Percentiles rank a stretch among this genome's conserved stretches.
phyloP scores from a whole-genome alignment of 108 stramenopile genomes.

The Parietichytrium sp. region DNA sequence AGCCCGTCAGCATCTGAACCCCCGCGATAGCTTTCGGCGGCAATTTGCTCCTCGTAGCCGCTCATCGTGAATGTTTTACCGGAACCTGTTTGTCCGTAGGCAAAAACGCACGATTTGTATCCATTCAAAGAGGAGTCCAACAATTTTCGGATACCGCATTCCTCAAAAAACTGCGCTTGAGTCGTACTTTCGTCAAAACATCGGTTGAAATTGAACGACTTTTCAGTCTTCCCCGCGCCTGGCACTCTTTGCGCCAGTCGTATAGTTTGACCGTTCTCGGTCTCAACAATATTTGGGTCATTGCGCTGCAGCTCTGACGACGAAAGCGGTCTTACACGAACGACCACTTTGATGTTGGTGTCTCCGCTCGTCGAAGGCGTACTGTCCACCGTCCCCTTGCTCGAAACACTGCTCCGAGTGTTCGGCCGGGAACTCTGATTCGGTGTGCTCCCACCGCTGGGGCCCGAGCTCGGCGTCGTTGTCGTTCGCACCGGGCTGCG shows the following conservation, averaged over 20 bases:
- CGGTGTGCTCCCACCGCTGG: too few species aligned
- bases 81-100: conserved; percentile 57
- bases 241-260: neutral
- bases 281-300: neutral
- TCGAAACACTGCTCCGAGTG: neutral
- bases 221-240: neutral
- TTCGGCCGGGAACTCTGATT: neutral
- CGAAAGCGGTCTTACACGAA: neutral
- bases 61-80: conserved; percentile 60
- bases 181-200: neutral
- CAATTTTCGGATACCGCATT: conserved; percentile 44
- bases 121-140: conserved; percentile 49
- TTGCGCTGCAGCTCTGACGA: neutral
- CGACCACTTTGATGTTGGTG: neutral
- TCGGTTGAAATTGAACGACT: conserved; percentile 8
- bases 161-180: conserved; percentile 48
- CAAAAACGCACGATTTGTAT: conserved; percentile 52
- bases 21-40: neutral
- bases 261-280: neutral
- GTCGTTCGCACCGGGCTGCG: too few species aligned
- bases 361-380: neutral
- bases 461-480: too few species aligned
- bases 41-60: conserved; percentile 13
- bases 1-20: conserved; percentile 41
- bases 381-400: neutral